Base-by-base conservation (phyloP, 352 stramenopile genomes). In the Pythium utonaiense region DNA sequence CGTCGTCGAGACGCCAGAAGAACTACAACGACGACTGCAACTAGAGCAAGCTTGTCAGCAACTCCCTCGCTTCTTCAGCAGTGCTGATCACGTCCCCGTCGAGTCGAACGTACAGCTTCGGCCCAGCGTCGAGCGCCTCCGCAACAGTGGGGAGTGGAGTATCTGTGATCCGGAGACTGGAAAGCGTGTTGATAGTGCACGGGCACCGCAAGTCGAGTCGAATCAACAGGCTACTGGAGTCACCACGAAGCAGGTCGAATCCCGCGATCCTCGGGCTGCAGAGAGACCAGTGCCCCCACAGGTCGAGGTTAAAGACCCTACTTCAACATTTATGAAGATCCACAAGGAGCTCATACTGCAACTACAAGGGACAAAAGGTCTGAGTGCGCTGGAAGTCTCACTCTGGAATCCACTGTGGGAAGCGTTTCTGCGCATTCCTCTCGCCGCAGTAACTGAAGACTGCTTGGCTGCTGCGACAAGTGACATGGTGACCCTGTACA, bases 131-230 rank as follows among this genome's bases (percentile, higher is more conserved):
- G 84, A 92, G 60, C 70, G 81, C 1, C 70, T 93, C 12, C 80
- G 80, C 6, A 83, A 74, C 24, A 88, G 82, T 67, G 79, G 88
- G n/a, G 84, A 96, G 54, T 91, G 86, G 76, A 89, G 83, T 57
- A 80, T 79, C n/a, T 89, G 90, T n/a, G 83, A 94, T 53, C 80
- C 83, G 1, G 70, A 93, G 65, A 93, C 83, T 0, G 83, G 79
- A 1, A 70, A 62, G 2, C 71, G 86, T 48, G 30, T 80, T 24
- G n/a, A 48, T 24, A 60, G 62, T 19, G 52, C 27, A 10, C 68
- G 5, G 16, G 17, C 38, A 14, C 38, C 38, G 21, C 17, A 57
- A 12, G 17, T 38, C 10, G 34, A 27, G 13, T 22, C 21, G 3
- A 36, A 42, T 3, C 10, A 40, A 45, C 33, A 7, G 1, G 50